Conservation (phyloP, 1,284 basidiomycete genomes). For the Golubevia pallescens region DNA sequence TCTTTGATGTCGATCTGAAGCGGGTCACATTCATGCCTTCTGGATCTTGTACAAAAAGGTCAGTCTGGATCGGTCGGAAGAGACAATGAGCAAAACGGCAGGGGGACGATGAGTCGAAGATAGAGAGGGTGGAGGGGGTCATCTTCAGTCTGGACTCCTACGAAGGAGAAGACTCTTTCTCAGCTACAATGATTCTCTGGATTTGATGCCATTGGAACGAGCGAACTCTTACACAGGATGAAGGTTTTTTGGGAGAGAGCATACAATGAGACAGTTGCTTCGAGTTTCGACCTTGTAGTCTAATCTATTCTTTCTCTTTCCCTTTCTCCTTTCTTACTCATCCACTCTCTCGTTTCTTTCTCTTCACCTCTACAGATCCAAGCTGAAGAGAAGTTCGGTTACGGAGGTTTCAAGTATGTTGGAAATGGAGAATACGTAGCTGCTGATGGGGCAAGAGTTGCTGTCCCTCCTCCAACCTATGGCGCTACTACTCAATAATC, state of each 20-base stretch:
- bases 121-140: too few species aligned
- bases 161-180: too few species aligned
- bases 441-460: conserved; percentile 18
- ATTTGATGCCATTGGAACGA: too few species aligned
- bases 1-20: conserved; percentile 2
- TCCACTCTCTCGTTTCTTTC: not conserved
- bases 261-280: too few species aligned
- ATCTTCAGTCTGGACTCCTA: too few species aligned
- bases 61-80: not conserved
- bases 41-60: conserved; percentile 11
- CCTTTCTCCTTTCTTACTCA: not conserved
- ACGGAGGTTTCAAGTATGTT: conserved; percentile 27
- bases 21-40: not conserved
- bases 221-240: too few species aligned
- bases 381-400: conserved; percentile 32
- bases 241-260: too few species aligned
- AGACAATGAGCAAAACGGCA: too few species aligned
- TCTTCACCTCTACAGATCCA: conserved; percentile 23
- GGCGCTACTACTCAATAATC: not conserved
- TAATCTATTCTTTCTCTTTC: too few species aligned
- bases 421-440: conserved; percentile 38
- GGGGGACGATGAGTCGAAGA: too few species aligned
- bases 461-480: conserved; percentile 12
- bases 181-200: too few species aligned
- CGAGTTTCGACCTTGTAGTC: too few species aligned